phyloP scores from a whole-genome alignment of 768 basidiomycete species.

The Hortiboletus campestris region DNA sequence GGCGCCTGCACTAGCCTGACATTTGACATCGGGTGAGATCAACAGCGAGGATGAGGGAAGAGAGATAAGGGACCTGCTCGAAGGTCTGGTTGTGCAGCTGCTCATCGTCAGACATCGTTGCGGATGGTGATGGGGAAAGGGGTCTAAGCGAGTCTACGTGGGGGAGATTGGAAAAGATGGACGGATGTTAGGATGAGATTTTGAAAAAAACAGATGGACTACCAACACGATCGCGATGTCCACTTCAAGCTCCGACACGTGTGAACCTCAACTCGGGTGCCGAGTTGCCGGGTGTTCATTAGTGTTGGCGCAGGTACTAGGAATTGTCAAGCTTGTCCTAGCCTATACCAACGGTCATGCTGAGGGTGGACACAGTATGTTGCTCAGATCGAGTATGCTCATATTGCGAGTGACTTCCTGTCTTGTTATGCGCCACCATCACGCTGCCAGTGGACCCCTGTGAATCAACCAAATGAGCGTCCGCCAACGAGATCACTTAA shows the following conservation, averaged over 20 bases:
- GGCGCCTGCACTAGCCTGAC: slow-evolving; percentile 68
- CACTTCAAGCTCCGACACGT: slow-evolving; percentile 43
- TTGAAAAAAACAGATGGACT: slow-evolving; percentile 10
- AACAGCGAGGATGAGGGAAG: slow-evolving; percentile 7
- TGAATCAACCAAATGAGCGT: not conserved
- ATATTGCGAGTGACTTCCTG: not conserved
- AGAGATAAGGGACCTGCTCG: slow-evolving; percentile 55
- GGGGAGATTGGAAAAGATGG: slow-evolving; percentile 28
- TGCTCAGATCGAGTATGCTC: not conserved
- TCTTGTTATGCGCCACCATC: not conserved
- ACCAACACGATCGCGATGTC: slow-evolving; percentile 24
- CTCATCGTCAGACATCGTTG: slow-evolving; percentile 87
- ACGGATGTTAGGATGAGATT: slow-evolving; percentile 16
- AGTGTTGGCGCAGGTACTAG: not conserved
- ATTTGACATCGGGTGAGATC: slow-evolving; percentile 18
- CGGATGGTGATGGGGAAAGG: slow-evolving; percentile 12
- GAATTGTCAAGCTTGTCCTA: not conserved
- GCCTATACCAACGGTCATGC: not conserved
- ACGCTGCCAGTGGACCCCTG: not conserved
- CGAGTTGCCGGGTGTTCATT: slow-evolving; percentile 15
- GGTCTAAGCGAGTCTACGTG: slow-evolving; percentile 24
- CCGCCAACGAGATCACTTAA: not conserved
- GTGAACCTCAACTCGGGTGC: slow-evolving; percentile 10
- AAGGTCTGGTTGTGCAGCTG: slow-evolving; percentile 90
- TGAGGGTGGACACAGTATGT: not conserved